A percentile compares a stretch with the other conserved stretches of the same genome.
phyloP scores from a whole-genome alignment of 2,329 filamentous ascomycete genomes.

The Ustulina deusta region DNA sequence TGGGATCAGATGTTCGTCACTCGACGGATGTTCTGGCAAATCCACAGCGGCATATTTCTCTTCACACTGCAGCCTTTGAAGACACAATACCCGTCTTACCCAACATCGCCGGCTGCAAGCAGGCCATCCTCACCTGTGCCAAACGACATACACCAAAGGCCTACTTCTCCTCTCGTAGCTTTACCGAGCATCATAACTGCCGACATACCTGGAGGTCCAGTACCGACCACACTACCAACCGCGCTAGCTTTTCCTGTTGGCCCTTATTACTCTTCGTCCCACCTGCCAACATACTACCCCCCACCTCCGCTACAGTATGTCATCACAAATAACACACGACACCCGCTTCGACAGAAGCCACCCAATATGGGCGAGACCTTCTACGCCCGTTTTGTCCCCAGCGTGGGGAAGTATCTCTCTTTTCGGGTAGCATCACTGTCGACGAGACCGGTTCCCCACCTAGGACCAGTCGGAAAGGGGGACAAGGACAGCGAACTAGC shows the following conservation, averaged over 20 bases:
- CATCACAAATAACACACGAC: slow-evolving; percentile 81
- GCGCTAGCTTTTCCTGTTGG: slow-evolving; percentile 63
- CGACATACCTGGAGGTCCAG: slow-evolving; percentile 57
- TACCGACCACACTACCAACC: slow-evolving; percentile 52
- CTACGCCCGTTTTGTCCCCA: slow-evolving; percentile 88
- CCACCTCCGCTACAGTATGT: slow-evolving; percentile 85
- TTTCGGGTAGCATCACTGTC: slow-evolving; percentile 86
- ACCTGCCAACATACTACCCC: slow-evolving; percentile 91
- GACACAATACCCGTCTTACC: slow-evolving; percentile 54
- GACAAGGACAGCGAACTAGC: slow-evolving; percentile 52
- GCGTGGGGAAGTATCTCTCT: slow-evolving; percentile 83
- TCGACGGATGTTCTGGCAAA: slow-evolving; percentile 88
- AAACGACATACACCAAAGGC: slow-evolving; percentile 47
- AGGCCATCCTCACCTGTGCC: slow-evolving; percentile 65
- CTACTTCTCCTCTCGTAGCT: slow-evolving; percentile 43
- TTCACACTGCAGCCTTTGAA: slow-evolving; percentile 79
- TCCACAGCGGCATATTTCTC: slow-evolving; percentile 86
- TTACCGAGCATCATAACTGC: slow-evolving; percentile 45
- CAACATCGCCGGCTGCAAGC: slow-evolving; percentile 65
- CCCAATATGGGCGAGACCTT: slow-evolving; percentile 91
- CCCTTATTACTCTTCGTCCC: slow-evolving; percentile 84
- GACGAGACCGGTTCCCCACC: slow-evolving; percentile 70
- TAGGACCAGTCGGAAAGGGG: slow-evolving; percentile 66
- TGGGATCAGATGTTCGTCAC: slow-evolving; percentile 88
- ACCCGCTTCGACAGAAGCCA: slow-evolving; percentile 88